Evolutionary conservation across 768 basidiomycete genomes (phyloP), one percentile per base, ranked within the genome.

Genomic region (Xanthoconium purpureum): DNA sequence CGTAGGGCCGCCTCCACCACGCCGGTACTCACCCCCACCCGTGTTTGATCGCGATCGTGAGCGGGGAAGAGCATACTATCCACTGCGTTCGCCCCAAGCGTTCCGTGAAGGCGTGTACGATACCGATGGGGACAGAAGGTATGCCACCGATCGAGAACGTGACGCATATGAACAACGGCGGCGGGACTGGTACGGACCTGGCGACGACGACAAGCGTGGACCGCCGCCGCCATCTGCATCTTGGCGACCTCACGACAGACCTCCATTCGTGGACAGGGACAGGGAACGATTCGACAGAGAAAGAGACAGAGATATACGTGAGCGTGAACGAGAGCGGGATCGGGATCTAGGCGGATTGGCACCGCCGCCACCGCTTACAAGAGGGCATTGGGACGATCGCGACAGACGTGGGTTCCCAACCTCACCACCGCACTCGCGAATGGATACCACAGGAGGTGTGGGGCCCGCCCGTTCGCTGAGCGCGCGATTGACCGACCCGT

Each of bases 121-220:
- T 30, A 66, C 71, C 28, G 74, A 74, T 15, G 61, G 61, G 24
- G 75, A 76, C 18, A 65, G 71, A 59, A 65, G 75, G 50, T 75
- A 66, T 49, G 37, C 64, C 10, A 47, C 63, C 24, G 65, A 67
- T 51, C 66, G 66, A 44, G 65, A 67, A 43, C 72, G 75, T 18
- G 73, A 75, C 15, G 64, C 59, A 15, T 73, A 65, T 48, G 67
- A 70, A 35, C 60, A 55, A 37, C 64, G 71, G 39, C 60, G 69
- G 38, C 67, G 69, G 35, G 66, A 67, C 13, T 68, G 70, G 64
- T 67, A 67, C 37, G 66, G 61, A 29, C 66, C 70, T 46, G 72
- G 74, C 39, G 75, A 78, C 7, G 75, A 79, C 36, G 78, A 78
- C 51, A 77, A 77, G 49, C 69, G 76, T 52, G 63, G 52, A 38